These are phyloP conservation scores for Corynespora cassiicola DNA, from an alignment of 2,329 filamentous ascomycete species.

Conservation along the genomic window DNA sequence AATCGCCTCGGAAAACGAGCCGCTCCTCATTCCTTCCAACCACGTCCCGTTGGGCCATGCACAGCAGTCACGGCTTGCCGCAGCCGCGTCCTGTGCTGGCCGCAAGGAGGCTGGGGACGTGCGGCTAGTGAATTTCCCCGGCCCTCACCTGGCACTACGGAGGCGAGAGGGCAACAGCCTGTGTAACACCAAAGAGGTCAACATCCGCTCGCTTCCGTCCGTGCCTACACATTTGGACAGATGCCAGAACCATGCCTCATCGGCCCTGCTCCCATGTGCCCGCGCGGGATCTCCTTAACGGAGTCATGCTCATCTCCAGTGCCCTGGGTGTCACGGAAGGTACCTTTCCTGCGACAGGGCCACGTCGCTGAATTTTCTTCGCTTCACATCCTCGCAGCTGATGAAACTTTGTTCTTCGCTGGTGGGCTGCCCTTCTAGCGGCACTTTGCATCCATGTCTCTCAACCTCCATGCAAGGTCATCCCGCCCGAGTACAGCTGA, in stretches of 20 bases:
- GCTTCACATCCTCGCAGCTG: slow-evolving; percentile 15
- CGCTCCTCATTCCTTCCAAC: too few species aligned
- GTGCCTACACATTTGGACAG: slow-evolving; percentile 9
- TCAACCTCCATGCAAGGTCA: slow-evolving; percentile 21
- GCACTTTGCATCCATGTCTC: slow-evolving; percentile 15
- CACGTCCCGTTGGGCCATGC: not conserved
- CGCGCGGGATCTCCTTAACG: slow-evolving; percentile 3
- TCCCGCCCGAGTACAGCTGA: slow-evolving; percentile 18
- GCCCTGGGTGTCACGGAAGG: slow-evolving; percentile 2
- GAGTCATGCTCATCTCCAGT: slow-evolving; percentile 3
- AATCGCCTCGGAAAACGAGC: too few species aligned
- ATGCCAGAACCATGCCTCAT: slow-evolving; percentile 15
- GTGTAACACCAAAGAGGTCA: slow-evolving; percentile 8
- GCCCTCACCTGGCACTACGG: too few species aligned
- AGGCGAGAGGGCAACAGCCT: slow-evolving; percentile 4
- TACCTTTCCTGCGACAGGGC: slow-evolving; percentile 8
- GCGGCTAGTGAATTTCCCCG: slow-evolving; percentile 3
- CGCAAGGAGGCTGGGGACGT: slow-evolving; percentile 3
- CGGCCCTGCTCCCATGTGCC: slow-evolving; percentile 6
- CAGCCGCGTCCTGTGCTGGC: not conserved
- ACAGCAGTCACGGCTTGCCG: not conserved
- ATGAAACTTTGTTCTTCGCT: slow-evolving; percentile 26
- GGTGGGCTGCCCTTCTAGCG: slow-evolving; percentile 8
- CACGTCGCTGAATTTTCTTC: slow-evolving; percentile 16
- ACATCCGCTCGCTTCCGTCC: slow-evolving; percentile 9